Evolutionary conservation across 169 alveolate species (phyloP), one percentile per base, ranked within the genome.

Genomic region (Cryptosporidium canis): DNA sequence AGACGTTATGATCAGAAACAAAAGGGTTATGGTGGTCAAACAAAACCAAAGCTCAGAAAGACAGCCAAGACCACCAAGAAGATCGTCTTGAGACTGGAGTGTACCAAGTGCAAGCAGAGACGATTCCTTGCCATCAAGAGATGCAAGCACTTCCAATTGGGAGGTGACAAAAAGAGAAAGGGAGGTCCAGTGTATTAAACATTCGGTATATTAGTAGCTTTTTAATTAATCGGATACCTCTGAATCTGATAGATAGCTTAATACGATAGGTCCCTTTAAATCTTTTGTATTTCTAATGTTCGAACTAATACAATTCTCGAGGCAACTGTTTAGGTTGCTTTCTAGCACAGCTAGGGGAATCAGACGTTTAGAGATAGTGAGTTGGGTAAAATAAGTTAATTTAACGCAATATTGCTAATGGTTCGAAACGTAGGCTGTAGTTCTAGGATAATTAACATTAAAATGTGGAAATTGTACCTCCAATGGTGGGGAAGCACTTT

Each of bases 1-100:
- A 93, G 99, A 83, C 97, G 99, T 91, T 98, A 98, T 96, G 99
- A 98, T 95, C 95, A 93, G 95, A 98, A 98, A 94, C 99, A 98
- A 94, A 95, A 96, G 47, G 99, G 99, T 83, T 98, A 96, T 92
- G 99, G 99, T 58, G 99, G 99, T 37, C 99, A 98, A 92, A 97
- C 99, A 85, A 98, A 98, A 93, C 99, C 99, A 58, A 96, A 97
- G 90, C 96, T 98, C 96, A 96, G 98, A 93, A 97, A 98, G 96
- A 98, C 97, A 95, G 99, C 99, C 27, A 98, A 98, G 96, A 96
- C 99, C 63, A 98, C 99, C 67, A 98, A 98, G 97, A 98, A 98
- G 94, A 96, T 98, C 90, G 99, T 97, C 70, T 96, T 98, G 71
- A 96, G 97, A 91, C 93, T 96, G 95, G 99, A 98, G 92, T 98